Conservation (phyloP, 495 filamentous ascomycete species). For the Mytilinidion resinicola region DNA sequence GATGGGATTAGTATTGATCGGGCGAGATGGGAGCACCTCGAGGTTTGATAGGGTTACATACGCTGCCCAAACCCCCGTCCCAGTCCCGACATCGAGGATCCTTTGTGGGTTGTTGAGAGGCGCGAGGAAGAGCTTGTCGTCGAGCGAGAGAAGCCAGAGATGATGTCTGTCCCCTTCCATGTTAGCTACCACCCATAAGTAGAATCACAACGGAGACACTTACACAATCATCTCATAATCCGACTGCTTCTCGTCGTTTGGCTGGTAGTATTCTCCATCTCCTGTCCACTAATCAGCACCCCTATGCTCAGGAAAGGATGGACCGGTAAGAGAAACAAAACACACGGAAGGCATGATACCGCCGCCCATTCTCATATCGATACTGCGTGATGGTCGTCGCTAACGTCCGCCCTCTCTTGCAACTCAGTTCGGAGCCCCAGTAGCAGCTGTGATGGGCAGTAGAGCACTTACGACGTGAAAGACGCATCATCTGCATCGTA, state of each 20-base stretch:
- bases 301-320: neutral
- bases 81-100: constrained; percentile 34
- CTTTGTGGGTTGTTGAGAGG: constrained; percentile 28
- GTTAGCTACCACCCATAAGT: neutral
- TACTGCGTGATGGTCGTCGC: constrained; percentile 29
- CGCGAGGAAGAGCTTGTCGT: constrained; percentile 31
- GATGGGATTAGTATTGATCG: neutral
- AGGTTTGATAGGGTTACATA: constrained; percentile 5
- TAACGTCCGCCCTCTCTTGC: constrained; percentile 25
- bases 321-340: neutral
- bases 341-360: constrained; percentile 33
- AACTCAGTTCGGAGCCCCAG: neutral
- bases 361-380: constrained; percentile 32
- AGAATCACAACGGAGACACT: neutral
- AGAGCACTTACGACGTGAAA: constrained; percentile 19
- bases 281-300: constrained; percentile 6
- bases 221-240: constrained; percentile 21
- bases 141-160: constrained; percentile 27
- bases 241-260: constrained; percentile 21
- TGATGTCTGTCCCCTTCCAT: constrained; percentile 22
- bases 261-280: constrained; percentile 23
- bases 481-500: constrained; percentile 19
- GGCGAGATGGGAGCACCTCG: neutral
- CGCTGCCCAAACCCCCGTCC: constrained; percentile 36
- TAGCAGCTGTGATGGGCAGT: neutral